Conservation (phyloP, 768 basidiomycete genomes). For the Boletus reticulatus region DNA sequence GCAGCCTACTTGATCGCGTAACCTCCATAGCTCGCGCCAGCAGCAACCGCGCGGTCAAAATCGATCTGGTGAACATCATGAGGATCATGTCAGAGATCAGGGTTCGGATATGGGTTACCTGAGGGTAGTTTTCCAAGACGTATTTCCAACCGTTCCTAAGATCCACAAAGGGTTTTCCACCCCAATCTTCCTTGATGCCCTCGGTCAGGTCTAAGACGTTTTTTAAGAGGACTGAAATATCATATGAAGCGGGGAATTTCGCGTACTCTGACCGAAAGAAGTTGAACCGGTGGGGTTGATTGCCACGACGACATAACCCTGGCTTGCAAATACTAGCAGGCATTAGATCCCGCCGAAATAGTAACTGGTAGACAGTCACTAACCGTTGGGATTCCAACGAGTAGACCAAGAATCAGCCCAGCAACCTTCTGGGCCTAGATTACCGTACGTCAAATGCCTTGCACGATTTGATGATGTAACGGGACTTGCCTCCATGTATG, state of each 20-base stretch:
- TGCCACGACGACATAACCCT: constrained; percentile 84
- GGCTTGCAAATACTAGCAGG: constrained; percentile 69
- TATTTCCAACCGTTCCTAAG: constrained; percentile 74
- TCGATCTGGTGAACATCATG: constrained; percentile 49
- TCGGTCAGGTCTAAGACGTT: constrained; percentile 64
- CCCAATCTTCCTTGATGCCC: constrained; percentile 78
- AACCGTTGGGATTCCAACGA: constrained; percentile 89
- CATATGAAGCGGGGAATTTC: background rate
- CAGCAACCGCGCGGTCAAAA: constrained; percentile 64
- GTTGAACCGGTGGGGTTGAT: constrained; percentile 96
- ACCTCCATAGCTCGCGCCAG: constrained; percentile 85
- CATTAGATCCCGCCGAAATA: background rate
- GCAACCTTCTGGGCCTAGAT: constrained; percentile 68
- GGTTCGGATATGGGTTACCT: constrained; percentile 40
- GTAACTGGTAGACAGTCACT: background rate
- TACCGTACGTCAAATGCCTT: background rate
- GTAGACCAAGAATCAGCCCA: constrained; percentile 94
- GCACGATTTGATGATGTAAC: background rate
- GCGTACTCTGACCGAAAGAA: constrained; percentile 80
- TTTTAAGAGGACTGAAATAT: background rate
- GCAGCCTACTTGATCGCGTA: constrained; percentile 77
- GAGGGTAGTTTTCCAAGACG: constrained; percentile 62
- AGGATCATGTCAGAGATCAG: background rate
- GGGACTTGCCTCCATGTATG: constrained; percentile 67
- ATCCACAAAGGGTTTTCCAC: constrained; percentile 82